Evolutionary conservation across 768 basidiomycete genomes (phyloP), one percentile per base, ranked within the genome.

Genomic region (Pilatotrama ljubarskyi): DNA sequence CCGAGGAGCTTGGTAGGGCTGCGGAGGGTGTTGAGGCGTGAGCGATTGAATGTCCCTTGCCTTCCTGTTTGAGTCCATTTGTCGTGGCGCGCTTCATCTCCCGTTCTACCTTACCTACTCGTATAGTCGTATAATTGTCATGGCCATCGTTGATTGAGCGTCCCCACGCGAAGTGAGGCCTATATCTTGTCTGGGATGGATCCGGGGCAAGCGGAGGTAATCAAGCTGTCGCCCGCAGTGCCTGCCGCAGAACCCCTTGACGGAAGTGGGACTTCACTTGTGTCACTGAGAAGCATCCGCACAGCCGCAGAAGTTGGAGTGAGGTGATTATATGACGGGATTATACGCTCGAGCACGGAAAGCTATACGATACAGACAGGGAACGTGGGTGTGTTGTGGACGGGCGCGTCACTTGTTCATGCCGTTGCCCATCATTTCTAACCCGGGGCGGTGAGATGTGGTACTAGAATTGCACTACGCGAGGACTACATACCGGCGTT

Each of bases 401-500:
- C 29, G 20, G 4, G 32, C 22, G 29, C 14, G 35, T 52, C 43
- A 66, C 37, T 66, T 66, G 43, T 47, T 54, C 47, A 41, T 32
- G 14, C 59, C 18, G 15, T 44, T 41, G 51, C 60, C 60, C 65
- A 66, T 66, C 56, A 53, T 59, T 40, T 66, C 63, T 62, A 51
- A n/a, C 13, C 46, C 50, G 25, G 32, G 38, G 46, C 50, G 10
- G 29, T 50, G 52, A 52, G 52, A 14, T 6, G 18, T 17, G 20
- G 35, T 20, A 26, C 5, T 15, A 3, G 13, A 35, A n/a, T 2
- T 32, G 5, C 14, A 22, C 42, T 36, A 18, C 8, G 10, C 37
- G 29, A 64, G 47, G 17, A n/a, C 17, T 25, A 79, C 90, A 59
- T 64, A 94, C 95, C 95, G 54, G 93, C 93, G 68, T 94, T 96